Percentiles rank a stretch among this genome's conserved stretches.
These are phyloP conservation scores for Alloteropsis semialata DNA, from an alignment of 176 grass and related monocot genomes.

Conservation along the genomic window DNA sequence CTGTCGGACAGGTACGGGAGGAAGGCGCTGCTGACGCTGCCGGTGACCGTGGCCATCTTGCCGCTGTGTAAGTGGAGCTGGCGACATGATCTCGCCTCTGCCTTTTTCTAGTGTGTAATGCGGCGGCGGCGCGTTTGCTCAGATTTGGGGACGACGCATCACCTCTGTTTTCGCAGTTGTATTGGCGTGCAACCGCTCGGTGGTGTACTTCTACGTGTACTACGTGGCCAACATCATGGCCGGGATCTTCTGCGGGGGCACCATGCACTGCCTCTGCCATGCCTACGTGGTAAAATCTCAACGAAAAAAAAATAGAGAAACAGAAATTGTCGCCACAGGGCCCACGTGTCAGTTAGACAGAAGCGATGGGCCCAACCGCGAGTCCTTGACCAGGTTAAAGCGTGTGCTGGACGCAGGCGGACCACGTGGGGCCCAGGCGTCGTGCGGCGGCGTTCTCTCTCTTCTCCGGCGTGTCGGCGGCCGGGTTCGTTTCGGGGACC, in stretches of 20 bases:
- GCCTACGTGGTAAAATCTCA: conserved; percentile 75
- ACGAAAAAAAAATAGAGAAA: neutral
- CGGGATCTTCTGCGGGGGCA: conserved; percentile 77
- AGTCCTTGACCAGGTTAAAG: neutral
- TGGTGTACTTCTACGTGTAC: conserved; percentile 57
- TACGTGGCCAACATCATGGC: conserved; percentile 64
- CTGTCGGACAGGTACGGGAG: conserved; percentile 87
- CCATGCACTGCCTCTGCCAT: conserved; percentile 74
- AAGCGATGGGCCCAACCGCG: neutral
- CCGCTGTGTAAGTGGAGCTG: conserved; percentile 47
- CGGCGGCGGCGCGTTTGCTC: neutral
- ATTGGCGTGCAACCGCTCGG: conserved; percentile 65
- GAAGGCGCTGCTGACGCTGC: conserved; percentile 71
- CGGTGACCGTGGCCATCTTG: conserved; percentile 45
- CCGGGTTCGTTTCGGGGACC: conserved; percentile 80
- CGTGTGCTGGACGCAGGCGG: conserved; percentile 56
- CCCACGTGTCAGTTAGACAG: neutral
- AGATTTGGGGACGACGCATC: neutral
- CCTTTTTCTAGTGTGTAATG: neutral
- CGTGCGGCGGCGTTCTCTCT: conserved; percentile 65
- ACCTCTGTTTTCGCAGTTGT: conserved; percentile 39
- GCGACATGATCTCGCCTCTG: too few species aligned
- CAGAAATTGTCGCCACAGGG: neutral
- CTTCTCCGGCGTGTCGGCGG: conserved; percentile 65
- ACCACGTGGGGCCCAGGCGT: conserved; percentile 49